A percentile compares a stretch with the other conserved stretches of the same genome.
These are phyloP conservation scores for Suhomyces vadensis DNA, from an alignment of 805 yeast genomes.

Conservation along the genomic window DNA sequence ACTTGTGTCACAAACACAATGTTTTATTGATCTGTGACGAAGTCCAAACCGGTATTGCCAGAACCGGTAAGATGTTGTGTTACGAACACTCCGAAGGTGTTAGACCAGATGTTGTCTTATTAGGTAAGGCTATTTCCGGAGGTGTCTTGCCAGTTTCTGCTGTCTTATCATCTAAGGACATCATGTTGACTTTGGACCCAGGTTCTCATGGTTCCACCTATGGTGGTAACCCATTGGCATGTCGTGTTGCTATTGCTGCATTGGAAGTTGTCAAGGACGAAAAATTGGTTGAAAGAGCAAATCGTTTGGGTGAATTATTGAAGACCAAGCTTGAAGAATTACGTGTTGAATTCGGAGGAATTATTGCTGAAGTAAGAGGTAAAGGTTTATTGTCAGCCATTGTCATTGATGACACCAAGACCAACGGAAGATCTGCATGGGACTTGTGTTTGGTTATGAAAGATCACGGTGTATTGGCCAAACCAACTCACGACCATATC, in stretches of 20 bases:
- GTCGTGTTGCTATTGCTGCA: constrained; percentile 92
- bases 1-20: constrained; percentile 77
- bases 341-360: constrained; percentile 51
- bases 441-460: constrained; percentile 90
- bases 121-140: constrained; percentile 95
- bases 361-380: constrained; percentile 71
- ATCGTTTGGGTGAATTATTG: constrained; percentile 67
- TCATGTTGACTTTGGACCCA: constrained; percentile 86
- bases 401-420: constrained; percentile 80
- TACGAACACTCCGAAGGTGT: constrained; percentile 78
- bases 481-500: constrained; percentile 95
- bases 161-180: constrained; percentile 83
- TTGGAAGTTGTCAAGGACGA: constrained; percentile 88
- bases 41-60: constrained; percentile 95
- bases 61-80: constrained; percentile 94
- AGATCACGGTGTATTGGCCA: constrained; percentile 85
- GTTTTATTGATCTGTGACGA: constrained; percentile 92
- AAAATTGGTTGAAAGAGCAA: constrained; percentile 76
- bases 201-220: constrained; percentile 98
- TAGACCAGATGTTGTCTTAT: constrained; percentile 84
- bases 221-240: constrained; percentile 96
- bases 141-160: constrained; percentile 93
- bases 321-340: constrained; percentile 57
- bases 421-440: constrained; percentile 94
- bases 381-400: constrained; percentile 86